Evolutionary conservation across 169 alveolate species (phyloP), one percentile per base, ranked within the genome.

Genomic region (Plasmodium fragile): DNA sequence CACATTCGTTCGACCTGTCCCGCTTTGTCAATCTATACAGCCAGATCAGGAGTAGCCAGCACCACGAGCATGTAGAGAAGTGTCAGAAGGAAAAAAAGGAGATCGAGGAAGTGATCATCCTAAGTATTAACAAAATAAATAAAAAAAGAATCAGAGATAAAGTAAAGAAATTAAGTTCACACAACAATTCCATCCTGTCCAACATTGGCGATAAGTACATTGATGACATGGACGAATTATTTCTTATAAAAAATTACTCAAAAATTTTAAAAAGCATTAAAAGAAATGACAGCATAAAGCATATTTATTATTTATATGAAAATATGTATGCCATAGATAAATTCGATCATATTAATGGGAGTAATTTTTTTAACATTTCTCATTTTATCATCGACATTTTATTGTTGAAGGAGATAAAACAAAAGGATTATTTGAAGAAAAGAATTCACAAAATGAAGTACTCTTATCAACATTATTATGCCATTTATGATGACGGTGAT

Each of bases 81-180:
- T 65, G 39, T 78, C 30, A 78, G 41, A 72, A 72, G 69, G 87
- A 89, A 11, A 89, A 89, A 89, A 45, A 22, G 41, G 94, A 89
- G 16, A 89, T 89, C 18, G 94, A 89, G n/a, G 90, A 89, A 77
- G 18, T 59, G 34, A 79, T 89, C 30, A 41, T 73, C 18, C 45
- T 36, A 41, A 78, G 53, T 78, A 78, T 36, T 28, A 89, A 78
- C 22, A 78, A 89, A 59, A 39, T 39, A 36, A 89, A 78, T 65
- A 89, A 89, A 52, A 89, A 89, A 59, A 39, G 85, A 45, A 89
- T 89, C 79, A 89, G 94, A 89, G 94, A 89, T 45, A 89, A 78
- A 36, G 83, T 89, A 65, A 89, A 89, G 41, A 89, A 89, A 52
- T 30, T 89, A 78, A 59, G 90, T 36, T 79, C 89, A 10, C 65